These are phyloP conservation scores for Zizania latifolia DNA, from an alignment of 176 grass and related monocot genomes.

Conservation along the genomic window DNA sequence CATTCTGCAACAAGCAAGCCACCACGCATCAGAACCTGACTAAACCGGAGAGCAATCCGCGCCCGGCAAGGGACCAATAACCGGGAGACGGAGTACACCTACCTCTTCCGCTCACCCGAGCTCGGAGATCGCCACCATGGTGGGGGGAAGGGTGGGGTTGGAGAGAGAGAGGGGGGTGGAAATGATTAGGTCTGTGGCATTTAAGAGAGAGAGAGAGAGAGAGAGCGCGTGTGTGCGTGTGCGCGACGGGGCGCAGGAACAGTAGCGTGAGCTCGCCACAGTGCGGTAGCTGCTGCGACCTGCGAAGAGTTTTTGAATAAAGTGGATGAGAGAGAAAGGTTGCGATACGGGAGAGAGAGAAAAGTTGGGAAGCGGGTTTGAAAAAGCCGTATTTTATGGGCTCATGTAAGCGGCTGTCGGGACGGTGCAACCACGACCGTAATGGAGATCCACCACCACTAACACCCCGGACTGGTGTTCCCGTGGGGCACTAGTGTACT, in stretches of 20 bases:
- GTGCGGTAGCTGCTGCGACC: not conserved
- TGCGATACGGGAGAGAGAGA: no score
- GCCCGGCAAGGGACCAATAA: no score
- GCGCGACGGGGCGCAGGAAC: no score
- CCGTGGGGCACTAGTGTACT: no score
- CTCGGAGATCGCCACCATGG: conserved; percentile 74
- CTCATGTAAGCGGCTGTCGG: conserved; percentile 69
- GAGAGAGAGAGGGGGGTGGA: not conserved
- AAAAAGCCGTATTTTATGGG: conserved; percentile 64
- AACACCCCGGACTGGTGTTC: no score
- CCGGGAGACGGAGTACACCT: no score
- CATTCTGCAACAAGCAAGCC: conserved; percentile 45
- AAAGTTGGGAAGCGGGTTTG: conserved; percentile 10
- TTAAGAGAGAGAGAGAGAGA: conserved; percentile 29
- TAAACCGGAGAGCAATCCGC: not conserved
- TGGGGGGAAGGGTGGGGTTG: not conserved
- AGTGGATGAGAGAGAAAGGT: conserved; percentile 3
- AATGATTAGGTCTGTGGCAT: conserved; percentile 69
- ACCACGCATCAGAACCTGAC: not conserved
- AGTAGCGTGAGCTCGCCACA: conserved; percentile 27
- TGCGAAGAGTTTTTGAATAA: conserved; percentile 22
- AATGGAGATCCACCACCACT: not conserved
- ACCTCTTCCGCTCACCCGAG: conserved; percentile 49
- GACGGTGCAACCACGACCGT: not conserved
- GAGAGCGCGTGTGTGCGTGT: no score